A percentile compares a stretch with the other conserved stretches of the same genome.
Conservation (phyloP, 73 alveolate species). For the Paramecium biaurelia region DNA sequence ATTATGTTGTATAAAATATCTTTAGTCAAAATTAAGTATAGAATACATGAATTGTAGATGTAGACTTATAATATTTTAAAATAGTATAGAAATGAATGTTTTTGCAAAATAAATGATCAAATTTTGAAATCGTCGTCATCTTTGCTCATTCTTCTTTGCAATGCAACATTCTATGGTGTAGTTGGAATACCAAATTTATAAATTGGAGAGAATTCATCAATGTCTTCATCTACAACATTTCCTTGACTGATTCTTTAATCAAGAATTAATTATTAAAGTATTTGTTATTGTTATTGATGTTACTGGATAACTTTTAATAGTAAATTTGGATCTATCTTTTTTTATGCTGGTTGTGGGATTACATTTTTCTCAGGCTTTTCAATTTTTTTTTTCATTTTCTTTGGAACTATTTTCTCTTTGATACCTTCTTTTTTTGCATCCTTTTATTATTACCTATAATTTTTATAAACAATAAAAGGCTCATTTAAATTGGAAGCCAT, state of each 20-base stretch:
- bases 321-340: neutral
- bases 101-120: neutral
- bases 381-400: neutral
- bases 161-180: slow-evolving; percentile 4
- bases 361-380: neutral
- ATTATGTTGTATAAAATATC: neutral
- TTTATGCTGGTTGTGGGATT: neutral
- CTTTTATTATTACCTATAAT: neutral
- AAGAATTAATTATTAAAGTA: neutral
- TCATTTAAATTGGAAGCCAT: neutral
- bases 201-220: neutral
- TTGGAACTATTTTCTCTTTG: neutral
- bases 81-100: neutral
- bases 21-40: neutral
- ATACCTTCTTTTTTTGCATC: neutral
- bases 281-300: neutral
- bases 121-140: slow-evolving; percentile 17
- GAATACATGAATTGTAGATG: neutral
- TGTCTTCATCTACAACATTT: neutral
- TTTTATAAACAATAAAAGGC: neutral
- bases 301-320: neutral
- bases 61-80: neutral
- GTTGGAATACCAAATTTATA: neutral
- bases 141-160: neutral
- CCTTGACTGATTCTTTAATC: neutral